phyloP scores from a whole-genome alignment of 1,284 basidiomycete genomes.

The Filobasidium uniguttulatum region DNA sequence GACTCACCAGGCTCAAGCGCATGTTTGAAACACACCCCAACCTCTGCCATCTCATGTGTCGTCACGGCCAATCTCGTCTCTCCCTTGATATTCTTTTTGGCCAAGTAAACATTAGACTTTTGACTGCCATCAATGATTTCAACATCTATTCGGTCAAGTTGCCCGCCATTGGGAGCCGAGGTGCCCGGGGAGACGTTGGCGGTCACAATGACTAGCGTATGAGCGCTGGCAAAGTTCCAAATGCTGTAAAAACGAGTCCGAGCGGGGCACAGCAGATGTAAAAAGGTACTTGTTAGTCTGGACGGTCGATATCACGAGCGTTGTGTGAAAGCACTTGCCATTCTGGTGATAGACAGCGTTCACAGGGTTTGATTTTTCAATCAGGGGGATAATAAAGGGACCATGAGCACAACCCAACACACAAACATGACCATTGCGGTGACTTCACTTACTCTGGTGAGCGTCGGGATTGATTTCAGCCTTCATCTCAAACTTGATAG shows the following conservation, averaged over 20 bases:
- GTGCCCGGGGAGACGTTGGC: slow-evolving; percentile 66
- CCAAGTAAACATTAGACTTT: slow-evolving; percentile 78
- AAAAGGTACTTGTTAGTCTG: too few species aligned
- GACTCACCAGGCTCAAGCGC: slow-evolving; percentile 55
- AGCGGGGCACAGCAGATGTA: too few species aligned
- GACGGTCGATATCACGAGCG: too few species aligned
- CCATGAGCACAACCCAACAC: background rate
- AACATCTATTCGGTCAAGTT: slow-evolving; percentile 63
- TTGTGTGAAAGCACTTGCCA: too few species aligned
- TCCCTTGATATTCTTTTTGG: slow-evolving; percentile 66
- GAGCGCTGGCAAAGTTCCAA: slow-evolving; percentile 79
- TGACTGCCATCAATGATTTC: slow-evolving; percentile 84
- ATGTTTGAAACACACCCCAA: slow-evolving; percentile 90
- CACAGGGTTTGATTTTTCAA: too few species aligned
- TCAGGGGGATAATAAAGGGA: too few species aligned
- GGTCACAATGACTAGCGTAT: slow-evolving; percentile 83
- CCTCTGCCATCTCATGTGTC: slow-evolving; percentile 80
- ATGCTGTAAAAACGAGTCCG: slow-evolving; percentile 64
- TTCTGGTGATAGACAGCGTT: too few species aligned
- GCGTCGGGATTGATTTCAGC: slow-evolving; percentile 54
- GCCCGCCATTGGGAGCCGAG: slow-evolving; percentile 32
- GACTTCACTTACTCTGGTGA: slow-evolving; percentile 41
- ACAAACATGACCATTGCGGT: background rate
- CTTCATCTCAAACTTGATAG: slow-evolving; percentile 69
- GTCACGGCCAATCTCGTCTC: slow-evolving; percentile 92